Evolutionary conservation across 2,329 filamentous ascomycete species (phyloP), one percentile per base, ranked within the genome.

Genomic region (Exophiala sideris): DNA sequence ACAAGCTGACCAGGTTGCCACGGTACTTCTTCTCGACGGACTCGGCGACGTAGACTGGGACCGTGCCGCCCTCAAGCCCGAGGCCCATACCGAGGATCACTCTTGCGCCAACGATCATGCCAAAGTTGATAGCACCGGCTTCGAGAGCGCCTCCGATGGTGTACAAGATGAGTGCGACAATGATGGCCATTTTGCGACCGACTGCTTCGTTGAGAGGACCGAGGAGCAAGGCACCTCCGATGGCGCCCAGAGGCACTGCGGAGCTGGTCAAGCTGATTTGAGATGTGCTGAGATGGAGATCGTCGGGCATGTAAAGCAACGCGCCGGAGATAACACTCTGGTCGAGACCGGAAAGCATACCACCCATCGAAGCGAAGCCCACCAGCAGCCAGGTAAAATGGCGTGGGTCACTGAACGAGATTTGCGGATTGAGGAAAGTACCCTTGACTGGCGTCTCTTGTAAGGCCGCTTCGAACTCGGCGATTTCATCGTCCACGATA

Each of bases 31-130:
- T 77, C 62, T 86, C 84, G 40, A 88, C 86, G 0, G 83, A 85
- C 69, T 89, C 86, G 1, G 86, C 85, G 29, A 89, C 86, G 59
- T 89, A 89, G 50, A 89, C 83, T 0, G 85, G 85, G 3, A 89
- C 86, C 0, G 86, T 89, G 66, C 86, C 86, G 47, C 86, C 86
- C 66, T 89, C 86, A 1, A 89, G 76, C 70, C 86, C 86, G 48
- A 89, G 84, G 62, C 86, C 86, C 5, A 86, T 68, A 51, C 87
- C 86, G 0, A 89, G 79, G 50, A 89, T 82, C 5, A 89, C 78
- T 61, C 86, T 82, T 3, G 81, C 81, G 2, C 82, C 73, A 24
- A 89, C 77, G 61, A 89, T 87, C 85, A 89, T 88, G 47, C 79
- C 83, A 65, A 83, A 89, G 70, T 82, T 82, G 33, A 87, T 79